A percentile compares a stretch with the other conserved stretches of the same genome.
Evolutionary conservation across 805 yeast species (phyloP).

Genomic region (Kuraishia molischiana): DNA sequence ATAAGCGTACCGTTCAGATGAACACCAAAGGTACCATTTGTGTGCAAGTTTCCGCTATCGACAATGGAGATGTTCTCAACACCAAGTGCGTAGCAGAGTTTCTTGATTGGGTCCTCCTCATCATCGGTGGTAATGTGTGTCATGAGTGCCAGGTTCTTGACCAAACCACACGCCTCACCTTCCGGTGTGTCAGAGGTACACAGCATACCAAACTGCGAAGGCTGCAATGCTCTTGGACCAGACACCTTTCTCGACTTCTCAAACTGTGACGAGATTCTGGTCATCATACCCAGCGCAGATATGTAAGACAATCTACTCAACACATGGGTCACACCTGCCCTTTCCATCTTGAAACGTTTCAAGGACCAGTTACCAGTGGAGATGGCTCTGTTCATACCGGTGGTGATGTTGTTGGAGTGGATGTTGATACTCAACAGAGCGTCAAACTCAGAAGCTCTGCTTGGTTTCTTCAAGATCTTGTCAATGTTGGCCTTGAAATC

Average conservation of each 20-base stretch:
- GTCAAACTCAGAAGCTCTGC: slow-evolving; percentile 91
- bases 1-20: slow-evolving; percentile 90
- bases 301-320: slow-evolving; percentile 85
- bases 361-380: slow-evolving; percentile 99
- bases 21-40: slow-evolving; percentile 72
- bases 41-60: slow-evolving; percentile 77
- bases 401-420: slow-evolving; percentile 87
- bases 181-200: slow-evolving; percentile 99
- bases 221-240: slow-evolving; percentile 98
- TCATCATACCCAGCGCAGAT: slow-evolving; percentile 98
- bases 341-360: slow-evolving; percentile 98
- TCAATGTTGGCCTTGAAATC: slow-evolving; percentile 94
- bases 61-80: slow-evolving; percentile 77
- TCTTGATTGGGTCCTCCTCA: slow-evolving; percentile 82
- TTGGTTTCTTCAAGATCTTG: slow-evolving; percentile 87
- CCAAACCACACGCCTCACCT: slow-evolving; percentile 99
- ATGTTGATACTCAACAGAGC: slow-evolving; percentile 84
- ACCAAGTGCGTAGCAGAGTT: slow-evolving; percentile 73
- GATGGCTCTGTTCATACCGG: slow-evolving; percentile 91
- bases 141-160: slow-evolving; percentile 93
- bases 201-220: slow-evolving; percentile 98
- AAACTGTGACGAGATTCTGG: slow-evolving; percentile 97
- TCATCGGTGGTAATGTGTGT: slow-evolving; percentile 98
- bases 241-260: slow-evolving; percentile 96
- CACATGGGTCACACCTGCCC: slow-evolving; percentile 98